Percentiles rank a stretch among this genome's conserved stretches.
phyloP scores from a whole-genome alignment of 177 flowering plant species.

The Vitis hybrid region DNA sequence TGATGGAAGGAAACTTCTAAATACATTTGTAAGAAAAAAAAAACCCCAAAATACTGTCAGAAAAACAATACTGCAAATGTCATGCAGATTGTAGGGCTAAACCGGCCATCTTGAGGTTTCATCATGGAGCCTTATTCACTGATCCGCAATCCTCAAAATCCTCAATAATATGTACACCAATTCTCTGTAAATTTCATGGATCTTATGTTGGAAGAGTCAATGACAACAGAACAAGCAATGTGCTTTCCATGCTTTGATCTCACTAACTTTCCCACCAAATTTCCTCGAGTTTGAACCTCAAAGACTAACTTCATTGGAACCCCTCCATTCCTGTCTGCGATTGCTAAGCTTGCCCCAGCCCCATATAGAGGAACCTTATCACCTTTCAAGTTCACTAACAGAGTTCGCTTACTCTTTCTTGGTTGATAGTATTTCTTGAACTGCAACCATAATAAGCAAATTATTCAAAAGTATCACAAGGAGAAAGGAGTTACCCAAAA shows the following conservation, averaged over 20 bases:
- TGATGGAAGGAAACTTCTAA: too few relatives aligned
- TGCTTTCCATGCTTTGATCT: conserved; percentile 33
- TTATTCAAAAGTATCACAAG: too few relatives aligned
- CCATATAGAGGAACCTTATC: conserved; percentile 51
- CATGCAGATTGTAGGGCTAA: too few relatives aligned
- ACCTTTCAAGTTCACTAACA: conserved; percentile 34
- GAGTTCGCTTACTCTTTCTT: conserved; percentile 34
- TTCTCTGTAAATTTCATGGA: conserved; percentile 28
- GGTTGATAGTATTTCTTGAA: conserved; percentile 49
- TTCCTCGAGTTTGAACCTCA: conserved; percentile 33
- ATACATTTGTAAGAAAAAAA: too few relatives aligned
- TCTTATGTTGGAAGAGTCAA: conserved; percentile 26
- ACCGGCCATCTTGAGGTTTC: too few relatives aligned
- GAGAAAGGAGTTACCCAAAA: too few relatives aligned
- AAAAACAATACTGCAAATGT: too few relatives aligned
- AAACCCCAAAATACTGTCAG: too few relatives aligned
- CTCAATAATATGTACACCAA: conserved; percentile 31
- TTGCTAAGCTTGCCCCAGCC: conserved; percentile 42
- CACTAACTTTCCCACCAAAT: conserved; percentile 52
- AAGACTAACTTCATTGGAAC: conserved; percentile 42
- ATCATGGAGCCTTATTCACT: too few relatives aligned
- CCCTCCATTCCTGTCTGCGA: conserved; percentile 15
- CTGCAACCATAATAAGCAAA: conserved; percentile 21
- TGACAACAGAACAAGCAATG: conserved; percentile 31
- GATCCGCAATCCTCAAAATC: too few relatives aligned